Evolutionary conservation across 1,284 basidiomycete genomes (phyloP).

Genomic region (Cutaneotrichosporon sp.): DNA sequence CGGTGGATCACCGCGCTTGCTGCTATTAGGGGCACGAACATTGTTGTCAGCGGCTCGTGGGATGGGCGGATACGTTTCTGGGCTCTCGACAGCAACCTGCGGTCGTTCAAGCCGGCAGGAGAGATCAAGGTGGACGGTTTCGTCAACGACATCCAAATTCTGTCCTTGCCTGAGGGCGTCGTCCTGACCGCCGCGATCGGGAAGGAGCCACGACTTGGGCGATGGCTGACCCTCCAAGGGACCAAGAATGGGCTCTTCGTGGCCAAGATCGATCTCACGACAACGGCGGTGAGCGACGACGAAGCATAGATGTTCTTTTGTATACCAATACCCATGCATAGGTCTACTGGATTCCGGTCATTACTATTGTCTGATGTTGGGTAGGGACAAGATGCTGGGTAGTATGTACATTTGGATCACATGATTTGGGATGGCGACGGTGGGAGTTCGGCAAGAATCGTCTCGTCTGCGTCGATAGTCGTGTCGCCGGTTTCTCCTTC

Average conservation of each 20-base stretch:
- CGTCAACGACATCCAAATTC: conserved; percentile 63
- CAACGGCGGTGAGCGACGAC: neutral
- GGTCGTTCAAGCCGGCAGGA: conserved; percentile 60
- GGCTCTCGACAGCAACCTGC: conserved; percentile 72
- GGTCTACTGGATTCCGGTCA: neutral
- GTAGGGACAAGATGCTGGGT: conserved; percentile 15
- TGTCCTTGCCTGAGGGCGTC: conserved; percentile 45
- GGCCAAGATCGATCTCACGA: conserved; percentile 44
- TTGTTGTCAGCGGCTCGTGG: conserved; percentile 92
- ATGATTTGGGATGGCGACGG: neutral
- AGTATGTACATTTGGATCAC: conserved; percentile 8
- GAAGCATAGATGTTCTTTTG: neutral
- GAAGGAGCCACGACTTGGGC: conserved; percentile 80
- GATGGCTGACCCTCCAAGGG: conserved; percentile 72
- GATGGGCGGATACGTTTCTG: conserved; percentile 83
- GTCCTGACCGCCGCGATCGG: conserved; percentile 74
- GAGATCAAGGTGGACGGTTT: conserved; percentile 68
- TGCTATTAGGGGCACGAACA: conserved; percentile 77
- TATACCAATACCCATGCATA: conserved; percentile 9
- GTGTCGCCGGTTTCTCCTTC: conserved; percentile 11
- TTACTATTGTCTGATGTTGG: neutral
- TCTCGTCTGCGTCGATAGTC: conserved; percentile 2
- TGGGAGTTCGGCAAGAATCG: neutral
- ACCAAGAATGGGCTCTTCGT: conserved; percentile 70
- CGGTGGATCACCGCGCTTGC: conserved; percentile 87